These are phyloP conservation scores for Prunus davidiana DNA, from an alignment of 306 rosid genomes.

Conservation along the genomic window DNA sequence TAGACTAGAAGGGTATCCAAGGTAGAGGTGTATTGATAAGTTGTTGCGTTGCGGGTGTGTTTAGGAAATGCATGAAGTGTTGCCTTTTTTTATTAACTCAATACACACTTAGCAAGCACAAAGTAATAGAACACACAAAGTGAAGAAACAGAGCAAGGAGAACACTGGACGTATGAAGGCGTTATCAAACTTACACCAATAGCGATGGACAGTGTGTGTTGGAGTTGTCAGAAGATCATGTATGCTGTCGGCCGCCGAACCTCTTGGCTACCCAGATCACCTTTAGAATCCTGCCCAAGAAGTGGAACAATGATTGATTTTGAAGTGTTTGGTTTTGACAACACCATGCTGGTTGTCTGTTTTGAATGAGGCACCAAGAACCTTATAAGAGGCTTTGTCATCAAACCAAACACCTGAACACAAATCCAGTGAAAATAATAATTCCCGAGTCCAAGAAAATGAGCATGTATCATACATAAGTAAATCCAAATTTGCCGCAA, in stretches of 20 bases:
- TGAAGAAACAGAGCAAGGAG: too few species aligned
- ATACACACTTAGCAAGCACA: too few species aligned
- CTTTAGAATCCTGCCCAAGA: conserved; percentile 66
- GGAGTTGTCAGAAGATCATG: conserved; percentile 74
- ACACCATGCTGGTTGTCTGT: conserved; percentile 46
- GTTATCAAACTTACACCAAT: conserved; percentile 88
- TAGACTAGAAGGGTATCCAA: too few species aligned
- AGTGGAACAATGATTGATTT: conserved; percentile 61
- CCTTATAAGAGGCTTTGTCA: conserved; percentile 93
- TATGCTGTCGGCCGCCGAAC: conserved; percentile 48
- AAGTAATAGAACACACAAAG: too few species aligned
- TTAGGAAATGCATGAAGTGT: too few species aligned
- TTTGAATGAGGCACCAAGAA: conserved; percentile 55
- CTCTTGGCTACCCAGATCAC: conserved; percentile 35
- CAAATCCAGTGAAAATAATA: conserved; percentile 14
- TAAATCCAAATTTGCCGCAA: neutral
- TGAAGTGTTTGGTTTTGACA: conserved; percentile 52
- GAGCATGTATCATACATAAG: neutral
- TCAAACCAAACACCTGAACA: conserved; percentile 79
- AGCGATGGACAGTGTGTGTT: conserved; percentile 72
- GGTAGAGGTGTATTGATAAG: too few species aligned
- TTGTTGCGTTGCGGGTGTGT: too few species aligned
- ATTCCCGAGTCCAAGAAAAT: conserved; percentile 3
- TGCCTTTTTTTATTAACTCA: too few species aligned
- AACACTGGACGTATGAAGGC: conserved; percentile 90